These are phyloP conservation scores for Podila minutissima DNA, from an alignment of 192 early-diverging fungal genomes.

Conservation along the genomic window DNA sequence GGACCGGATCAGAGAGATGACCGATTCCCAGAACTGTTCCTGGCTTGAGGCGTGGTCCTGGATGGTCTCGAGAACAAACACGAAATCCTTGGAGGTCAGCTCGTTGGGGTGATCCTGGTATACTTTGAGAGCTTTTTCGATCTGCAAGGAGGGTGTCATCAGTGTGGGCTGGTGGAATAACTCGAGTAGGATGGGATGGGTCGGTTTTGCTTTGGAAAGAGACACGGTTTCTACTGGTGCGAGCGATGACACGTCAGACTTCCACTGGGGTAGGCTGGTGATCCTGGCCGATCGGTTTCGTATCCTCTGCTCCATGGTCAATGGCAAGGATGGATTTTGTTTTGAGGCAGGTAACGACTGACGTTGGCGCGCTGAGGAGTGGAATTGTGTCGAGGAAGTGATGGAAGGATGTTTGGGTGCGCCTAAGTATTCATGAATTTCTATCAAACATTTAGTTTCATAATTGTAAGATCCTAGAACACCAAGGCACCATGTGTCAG, in stretches of 20 bases:
- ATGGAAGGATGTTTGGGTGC: too few species aligned
- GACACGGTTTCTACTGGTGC: neutral
- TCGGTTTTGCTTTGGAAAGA: neutral
- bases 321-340: neutral
- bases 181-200: neutral
- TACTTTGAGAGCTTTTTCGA: neutral
- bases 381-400: neutral
- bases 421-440: too few species aligned
- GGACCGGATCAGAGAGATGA: constrained; percentile 12
- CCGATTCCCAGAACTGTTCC: constrained; percentile 41
- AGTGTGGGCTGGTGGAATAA: neutral
- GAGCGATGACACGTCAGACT: neutral
- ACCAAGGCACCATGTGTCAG: too few species aligned
- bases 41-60: constrained; percentile 27
- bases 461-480: too few species aligned
- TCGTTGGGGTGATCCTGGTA: neutral
- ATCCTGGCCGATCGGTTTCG: constrained; percentile 1
- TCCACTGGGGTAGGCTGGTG: neutral
- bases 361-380: neutral
- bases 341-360: neutral
- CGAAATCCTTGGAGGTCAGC: constrained; percentile 11
- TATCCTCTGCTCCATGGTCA: neutral
- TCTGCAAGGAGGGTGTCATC: neutral
- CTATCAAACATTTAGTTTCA: too few species aligned
- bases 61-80: constrained; percentile 31